Evolutionary conservation across 2,329 filamentous ascomycete species (phyloP).

Genomic region (Cladorrhinum sp.): DNA sequence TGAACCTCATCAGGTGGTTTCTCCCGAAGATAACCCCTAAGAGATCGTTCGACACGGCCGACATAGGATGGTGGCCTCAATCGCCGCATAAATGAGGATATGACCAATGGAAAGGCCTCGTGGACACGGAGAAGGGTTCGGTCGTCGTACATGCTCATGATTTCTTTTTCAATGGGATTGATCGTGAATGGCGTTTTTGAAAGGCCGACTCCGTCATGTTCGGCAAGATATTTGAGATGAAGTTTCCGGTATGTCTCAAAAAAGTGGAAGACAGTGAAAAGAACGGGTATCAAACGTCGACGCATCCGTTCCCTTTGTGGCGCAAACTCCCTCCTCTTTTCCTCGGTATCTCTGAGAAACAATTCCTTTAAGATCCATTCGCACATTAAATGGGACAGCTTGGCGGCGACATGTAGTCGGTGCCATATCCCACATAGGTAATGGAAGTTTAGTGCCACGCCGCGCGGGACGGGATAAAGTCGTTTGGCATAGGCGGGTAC

Average conservation of each 20-base stretch:
- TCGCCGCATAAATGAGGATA: slow-evolving; percentile 62
- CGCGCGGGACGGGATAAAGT: slow-evolving; percentile 54
- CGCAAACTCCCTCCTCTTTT: slow-evolving; percentile 55
- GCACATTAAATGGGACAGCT: slow-evolving; percentile 59
- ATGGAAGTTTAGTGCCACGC: slow-evolving; percentile 52
- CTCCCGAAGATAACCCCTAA: slow-evolving; percentile 62
- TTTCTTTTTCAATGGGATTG: slow-evolving; percentile 59
- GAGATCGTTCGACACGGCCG: slow-evolving; percentile 58
- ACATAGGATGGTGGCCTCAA: slow-evolving; percentile 63
- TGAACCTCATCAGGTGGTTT: slow-evolving; percentile 62
- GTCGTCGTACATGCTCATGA: slow-evolving; percentile 65
- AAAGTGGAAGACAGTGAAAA: slow-evolving; percentile 66
- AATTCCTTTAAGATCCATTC: slow-evolving; percentile 65
- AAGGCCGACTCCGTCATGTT: slow-evolving; percentile 51
- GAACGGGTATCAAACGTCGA: slow-evolving; percentile 58
- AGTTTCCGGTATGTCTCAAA: slow-evolving; percentile 62
- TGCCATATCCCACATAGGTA: slow-evolving; percentile 65
- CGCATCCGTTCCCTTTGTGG: slow-evolving; percentile 63
- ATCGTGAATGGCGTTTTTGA: slow-evolving; percentile 53
- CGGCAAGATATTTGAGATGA: slow-evolving; percentile 54
- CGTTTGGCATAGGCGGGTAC: slow-evolving; percentile 59
- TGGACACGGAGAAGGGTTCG: slow-evolving; percentile 60
- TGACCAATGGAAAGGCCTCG: slow-evolving; percentile 61
- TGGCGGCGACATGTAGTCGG: slow-evolving; percentile 61
- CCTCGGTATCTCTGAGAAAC: slow-evolving; percentile 56